Percentiles rank a stretch among this genome's conserved stretches.
These are phyloP conservation scores for Pisolithus marmoratus DNA, from an alignment of 768 basidiomycete genomes.

Conservation along the genomic window DNA sequence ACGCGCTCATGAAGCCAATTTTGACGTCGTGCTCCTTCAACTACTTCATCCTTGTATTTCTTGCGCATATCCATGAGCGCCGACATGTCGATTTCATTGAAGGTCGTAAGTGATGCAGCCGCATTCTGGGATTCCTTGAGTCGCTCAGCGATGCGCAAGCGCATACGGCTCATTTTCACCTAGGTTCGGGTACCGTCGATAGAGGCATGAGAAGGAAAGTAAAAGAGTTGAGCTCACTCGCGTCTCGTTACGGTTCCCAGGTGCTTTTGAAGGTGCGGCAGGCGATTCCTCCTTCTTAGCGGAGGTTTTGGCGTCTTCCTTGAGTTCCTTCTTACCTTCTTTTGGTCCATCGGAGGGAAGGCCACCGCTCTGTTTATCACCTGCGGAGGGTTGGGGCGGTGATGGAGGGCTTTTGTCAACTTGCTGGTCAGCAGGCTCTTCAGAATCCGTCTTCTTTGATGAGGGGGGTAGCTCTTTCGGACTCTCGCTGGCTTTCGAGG, in stretches of 20 bases:
- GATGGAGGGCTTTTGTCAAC: conserved; percentile 40
- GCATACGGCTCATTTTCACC: conserved; percentile 99
- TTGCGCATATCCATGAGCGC: conserved; percentile 89
- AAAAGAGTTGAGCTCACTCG: conserved; percentile 45
- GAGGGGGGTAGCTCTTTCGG: conserved; percentile 18
- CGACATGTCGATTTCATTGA: conserved; percentile 99
- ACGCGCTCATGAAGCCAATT: conserved; percentile 97
- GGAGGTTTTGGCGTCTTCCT: conserved; percentile 27
- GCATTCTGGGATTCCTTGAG: conserved; percentile 98
- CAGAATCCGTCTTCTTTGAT: conserved; percentile 33
- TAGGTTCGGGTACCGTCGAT: conserved; percentile 19
- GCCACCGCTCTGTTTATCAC: conserved; percentile 15
- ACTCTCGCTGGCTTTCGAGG: conserved; percentile 26
- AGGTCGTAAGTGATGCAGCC: conserved; percentile 94
- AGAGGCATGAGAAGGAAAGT: neutral
- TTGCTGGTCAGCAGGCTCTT: conserved; percentile 45
- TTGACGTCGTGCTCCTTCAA: conserved; percentile 93
- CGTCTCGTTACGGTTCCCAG: conserved; percentile 75
- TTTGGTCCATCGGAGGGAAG: conserved; percentile 23
- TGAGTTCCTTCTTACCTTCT: conserved; percentile 32
- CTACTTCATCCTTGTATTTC: conserved; percentile 87
- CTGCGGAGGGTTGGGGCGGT: conserved; percentile 38
- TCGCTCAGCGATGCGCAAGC: conserved; percentile 92
- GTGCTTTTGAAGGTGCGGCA: conserved; percentile 29
- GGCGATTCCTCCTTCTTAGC: conserved; percentile 21